phyloP scores from a whole-genome alignment of 1,284 basidiomycete genomes.

The Ustilago tritici region DNA sequence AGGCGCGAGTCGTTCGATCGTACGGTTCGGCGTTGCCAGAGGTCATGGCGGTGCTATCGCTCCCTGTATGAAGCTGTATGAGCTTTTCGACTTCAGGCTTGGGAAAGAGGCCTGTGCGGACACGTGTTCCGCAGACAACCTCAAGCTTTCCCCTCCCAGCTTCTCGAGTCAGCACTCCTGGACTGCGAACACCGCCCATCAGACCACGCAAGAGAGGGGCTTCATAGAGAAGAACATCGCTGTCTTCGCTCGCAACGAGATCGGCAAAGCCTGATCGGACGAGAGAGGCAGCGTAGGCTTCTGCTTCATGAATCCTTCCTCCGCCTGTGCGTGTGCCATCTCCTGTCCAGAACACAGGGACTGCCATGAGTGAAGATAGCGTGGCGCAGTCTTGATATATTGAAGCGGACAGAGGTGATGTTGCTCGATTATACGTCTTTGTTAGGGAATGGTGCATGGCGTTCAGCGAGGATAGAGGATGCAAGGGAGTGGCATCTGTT shows the following conservation, averaged over 20 bases:
- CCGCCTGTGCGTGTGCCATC: constrained; percentile 56
- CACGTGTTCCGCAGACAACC: constrained; percentile 53
- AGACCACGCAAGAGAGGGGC: constrained; percentile 65
- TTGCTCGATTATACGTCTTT: constrained; percentile 54
- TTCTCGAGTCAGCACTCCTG: constrained; percentile 14
- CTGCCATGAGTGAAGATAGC: constrained; percentile 55
- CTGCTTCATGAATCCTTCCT: constrained; percentile 66
- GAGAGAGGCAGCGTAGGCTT: constrained; percentile 66
- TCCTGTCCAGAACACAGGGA: constrained; percentile 66
- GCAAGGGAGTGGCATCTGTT: not conserved
- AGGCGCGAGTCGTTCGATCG: constrained; percentile 31
- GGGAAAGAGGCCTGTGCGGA: constrained; percentile 50
- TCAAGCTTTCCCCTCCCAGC: constrained; percentile 46
- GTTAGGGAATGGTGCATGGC: constrained; percentile 44
- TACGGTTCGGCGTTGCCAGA: constrained; percentile 9
- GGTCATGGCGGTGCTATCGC: not conserved
- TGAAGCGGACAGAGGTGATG: constrained; percentile 41
- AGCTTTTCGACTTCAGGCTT: constrained; percentile 25
- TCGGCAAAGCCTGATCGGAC: constrained; percentile 65
- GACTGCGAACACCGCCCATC: constrained; percentile 39
- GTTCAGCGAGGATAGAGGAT: constrained; percentile 29
- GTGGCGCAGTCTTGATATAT: constrained; percentile 58
- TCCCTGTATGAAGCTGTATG: not conserved
- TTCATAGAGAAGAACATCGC: constrained; percentile 68
- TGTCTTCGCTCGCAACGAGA: constrained; percentile 69